phyloP scores from a whole-genome alignment of 768 basidiomycete genomes.

The Leccinum barrowsii region DNA sequence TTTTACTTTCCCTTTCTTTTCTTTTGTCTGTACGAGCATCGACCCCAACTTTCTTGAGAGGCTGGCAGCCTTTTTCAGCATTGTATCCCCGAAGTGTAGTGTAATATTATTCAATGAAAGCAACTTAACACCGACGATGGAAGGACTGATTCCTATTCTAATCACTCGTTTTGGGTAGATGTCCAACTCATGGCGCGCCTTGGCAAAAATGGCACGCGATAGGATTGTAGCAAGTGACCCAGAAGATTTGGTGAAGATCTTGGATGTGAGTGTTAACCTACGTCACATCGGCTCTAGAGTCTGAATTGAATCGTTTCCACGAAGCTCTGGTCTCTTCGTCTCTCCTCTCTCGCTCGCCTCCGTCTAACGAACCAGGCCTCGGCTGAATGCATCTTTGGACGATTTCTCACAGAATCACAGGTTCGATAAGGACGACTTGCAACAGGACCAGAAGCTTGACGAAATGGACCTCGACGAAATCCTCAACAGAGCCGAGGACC shows the following conservation, averaged over 20 bases:
- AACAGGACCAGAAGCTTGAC: too few species aligned
- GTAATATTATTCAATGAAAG: slow-evolving; percentile 17
- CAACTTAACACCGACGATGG: neutral
- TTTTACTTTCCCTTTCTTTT: slow-evolving; percentile 15
- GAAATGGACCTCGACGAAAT: too few species aligned
- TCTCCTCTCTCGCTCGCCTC: slow-evolving; percentile 73
- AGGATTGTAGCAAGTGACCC: slow-evolving; percentile 68
- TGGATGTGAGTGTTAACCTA: slow-evolving; percentile 51
- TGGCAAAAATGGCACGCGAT: slow-evolving; percentile 84
- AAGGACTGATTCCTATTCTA: slow-evolving; percentile 9
- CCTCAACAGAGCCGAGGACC: too few species aligned
- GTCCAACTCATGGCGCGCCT: slow-evolving; percentile 83
- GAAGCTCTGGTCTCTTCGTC: slow-evolving; percentile 82
- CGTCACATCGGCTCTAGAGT: neutral
- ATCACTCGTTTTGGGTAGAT: slow-evolving; percentile 45
- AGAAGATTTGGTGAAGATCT: slow-evolving; percentile 58
- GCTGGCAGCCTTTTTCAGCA: slow-evolving; percentile 14
- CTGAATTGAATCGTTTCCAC: neutral
- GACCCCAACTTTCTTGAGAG: neutral
- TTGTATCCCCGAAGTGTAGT: slow-evolving; percentile 23
- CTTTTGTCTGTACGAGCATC: slow-evolving; percentile 25
- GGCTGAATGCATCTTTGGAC: slow-evolving; percentile 79
- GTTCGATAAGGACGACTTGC: too few species aligned
- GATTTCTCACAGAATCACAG: too few species aligned
- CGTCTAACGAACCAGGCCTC: slow-evolving; percentile 86